Evolutionary conservation across 2,329 filamentous ascomycete genomes (phyloP).

Genomic region (Pseudocercospora crystallina): DNA sequence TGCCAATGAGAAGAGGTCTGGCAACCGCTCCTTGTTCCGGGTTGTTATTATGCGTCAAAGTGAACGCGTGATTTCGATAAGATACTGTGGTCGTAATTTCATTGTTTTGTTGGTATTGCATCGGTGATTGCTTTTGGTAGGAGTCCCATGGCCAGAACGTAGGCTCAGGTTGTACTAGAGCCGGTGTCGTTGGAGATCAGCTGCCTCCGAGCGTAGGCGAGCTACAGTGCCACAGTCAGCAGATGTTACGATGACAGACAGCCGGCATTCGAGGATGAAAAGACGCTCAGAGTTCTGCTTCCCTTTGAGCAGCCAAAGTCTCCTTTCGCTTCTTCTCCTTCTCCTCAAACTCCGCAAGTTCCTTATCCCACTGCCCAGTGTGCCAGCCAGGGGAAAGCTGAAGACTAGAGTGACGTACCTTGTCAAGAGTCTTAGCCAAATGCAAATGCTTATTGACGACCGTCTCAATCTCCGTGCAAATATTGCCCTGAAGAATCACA

Average conservation of each 20-base stretch:
- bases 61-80: no score
- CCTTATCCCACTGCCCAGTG: neutral
- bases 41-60: no score
- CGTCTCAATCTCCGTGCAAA: constrained; percentile 39
- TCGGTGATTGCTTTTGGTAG: no score
- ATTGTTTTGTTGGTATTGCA: no score
- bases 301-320: neutral
- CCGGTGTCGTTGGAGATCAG: constrained; percentile 34
- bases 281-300: neutral
- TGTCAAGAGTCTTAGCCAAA: constrained; percentile 42
- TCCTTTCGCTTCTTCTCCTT: constrained; percentile 3
- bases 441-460: constrained; percentile 46
- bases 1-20: no score
- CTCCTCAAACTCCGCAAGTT: neutral
- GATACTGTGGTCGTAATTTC: no score
- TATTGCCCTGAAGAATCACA: constrained; percentile 42
- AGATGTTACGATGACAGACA: constrained; percentile 2
- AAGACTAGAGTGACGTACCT: constrained; percentile 32
- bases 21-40: no score
- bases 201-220: constrained; percentile 36
- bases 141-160: no score
- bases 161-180: constrained; percentile 3
- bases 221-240: constrained; percentile 24
- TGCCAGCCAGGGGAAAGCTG: neutral
- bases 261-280: constrained; percentile 4